Conservation (phyloP, 2,329 filamentous ascomycete species). For the Calonectria montana region DNA sequence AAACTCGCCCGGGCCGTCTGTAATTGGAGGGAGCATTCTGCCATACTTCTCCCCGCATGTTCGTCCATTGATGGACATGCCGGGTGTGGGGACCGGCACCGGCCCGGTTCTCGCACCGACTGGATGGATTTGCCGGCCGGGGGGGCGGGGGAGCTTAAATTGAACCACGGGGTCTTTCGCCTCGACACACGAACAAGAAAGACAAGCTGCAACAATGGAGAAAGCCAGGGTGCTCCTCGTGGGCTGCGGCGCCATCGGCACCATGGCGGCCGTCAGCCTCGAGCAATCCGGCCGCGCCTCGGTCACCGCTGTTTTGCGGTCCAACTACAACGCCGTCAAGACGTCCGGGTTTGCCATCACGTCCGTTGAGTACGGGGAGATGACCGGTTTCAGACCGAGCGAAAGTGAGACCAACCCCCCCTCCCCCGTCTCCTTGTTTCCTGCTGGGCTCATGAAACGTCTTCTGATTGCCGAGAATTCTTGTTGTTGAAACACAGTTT, state of each 20-base stretch:
- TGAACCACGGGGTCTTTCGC: not conserved
- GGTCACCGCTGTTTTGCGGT: conserved; percentile 40
- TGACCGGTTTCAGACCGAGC: conserved; percentile 33
- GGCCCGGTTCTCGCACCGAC: not conserved
- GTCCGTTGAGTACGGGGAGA: conserved; percentile 38
- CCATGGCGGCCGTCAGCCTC: conserved; percentile 38
- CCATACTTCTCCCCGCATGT: not conserved
- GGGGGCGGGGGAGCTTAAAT: not conserved
- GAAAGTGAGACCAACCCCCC: conserved; percentile 27
- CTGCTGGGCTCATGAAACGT: not conserved
- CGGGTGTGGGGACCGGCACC: conserved; percentile 7
- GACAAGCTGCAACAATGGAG: not conserved
- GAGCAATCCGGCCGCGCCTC: conserved; percentile 34
- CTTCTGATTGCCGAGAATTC: conserved; percentile 1
- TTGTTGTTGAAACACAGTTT: conserved; percentile 22
- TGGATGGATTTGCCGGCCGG: too few relatives aligned
- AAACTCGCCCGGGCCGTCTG: not conserved
- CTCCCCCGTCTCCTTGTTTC: not conserved
- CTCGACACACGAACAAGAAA: not conserved
- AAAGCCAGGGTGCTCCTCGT: conserved; percentile 28
- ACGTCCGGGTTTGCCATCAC: conserved; percentile 37
- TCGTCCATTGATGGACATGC: not conserved
- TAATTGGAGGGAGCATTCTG: not conserved
- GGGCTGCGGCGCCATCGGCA: conserved; percentile 41
- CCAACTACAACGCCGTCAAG: conserved; percentile 37